A percentile compares a stretch with the other conserved stretches of the same genome.
Conservation (phyloP, 2,329 filamentous ascomycete genomes). For the Pseudogymnoascus sp. region DNA sequence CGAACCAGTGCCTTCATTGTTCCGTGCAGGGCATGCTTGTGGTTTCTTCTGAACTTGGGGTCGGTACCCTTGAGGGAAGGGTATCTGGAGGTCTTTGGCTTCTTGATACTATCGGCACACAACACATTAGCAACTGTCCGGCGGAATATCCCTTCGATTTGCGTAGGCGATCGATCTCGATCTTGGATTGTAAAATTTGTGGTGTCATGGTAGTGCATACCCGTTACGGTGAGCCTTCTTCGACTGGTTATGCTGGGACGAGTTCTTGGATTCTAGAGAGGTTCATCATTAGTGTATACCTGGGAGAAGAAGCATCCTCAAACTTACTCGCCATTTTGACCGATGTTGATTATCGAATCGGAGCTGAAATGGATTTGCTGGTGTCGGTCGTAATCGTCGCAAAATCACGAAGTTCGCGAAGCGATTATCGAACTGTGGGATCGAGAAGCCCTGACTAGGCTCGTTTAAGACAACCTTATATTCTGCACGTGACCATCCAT, state of each 20-base stretch:
- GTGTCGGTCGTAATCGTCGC: conserved; percentile 8
- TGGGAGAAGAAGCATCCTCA: background rate
- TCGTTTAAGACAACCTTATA: conserved; percentile 9
- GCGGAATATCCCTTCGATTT: background rate
- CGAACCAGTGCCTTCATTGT: conserved; percentile 95
- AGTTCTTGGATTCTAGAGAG: conserved; percentile 92
- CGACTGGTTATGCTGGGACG: conserved; percentile 96
- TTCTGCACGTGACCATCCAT: background rate
- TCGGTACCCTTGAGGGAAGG: conserved; percentile 97
- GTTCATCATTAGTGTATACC: conserved; percentile 8
- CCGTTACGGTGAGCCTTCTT: conserved; percentile 99
- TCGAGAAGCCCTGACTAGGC: conserved; percentile 8
- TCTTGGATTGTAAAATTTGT: background rate
- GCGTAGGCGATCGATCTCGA: background rate
- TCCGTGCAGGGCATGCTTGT: conserved; percentile 98
- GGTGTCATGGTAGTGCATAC: conserved; percentile 46
- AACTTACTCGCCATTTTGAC: conserved; percentile 64
- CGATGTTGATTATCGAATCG: conserved; percentile 12
- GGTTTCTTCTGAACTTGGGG: conserved; percentile 99
- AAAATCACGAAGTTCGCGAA: conserved; percentile 9
- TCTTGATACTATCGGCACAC: conserved; percentile 78
- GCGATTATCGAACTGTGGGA: conserved; percentile 8
- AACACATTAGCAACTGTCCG: background rate
- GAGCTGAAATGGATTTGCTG: conserved; percentile 8
- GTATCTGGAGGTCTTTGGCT: conserved; percentile 98